Evolutionary conservation across 441 rosid species (phyloP).

Genomic region (Gossypium davidsonii): DNA sequence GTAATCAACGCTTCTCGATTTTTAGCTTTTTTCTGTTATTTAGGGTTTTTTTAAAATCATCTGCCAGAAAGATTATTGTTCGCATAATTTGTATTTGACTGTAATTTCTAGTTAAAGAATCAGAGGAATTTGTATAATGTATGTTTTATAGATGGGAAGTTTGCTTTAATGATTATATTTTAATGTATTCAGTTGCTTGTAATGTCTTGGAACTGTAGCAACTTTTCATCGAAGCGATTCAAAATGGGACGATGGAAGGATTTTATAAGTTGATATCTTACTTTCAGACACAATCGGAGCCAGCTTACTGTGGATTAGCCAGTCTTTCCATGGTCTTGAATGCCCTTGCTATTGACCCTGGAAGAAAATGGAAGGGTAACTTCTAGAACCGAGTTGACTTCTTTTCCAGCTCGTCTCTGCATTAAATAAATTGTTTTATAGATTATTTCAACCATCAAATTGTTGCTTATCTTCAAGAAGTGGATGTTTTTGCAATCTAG

Average conservation of each 20-base stretch:
- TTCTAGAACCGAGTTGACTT: not conserved
- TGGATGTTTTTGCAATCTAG: not conserved
- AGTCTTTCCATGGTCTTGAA: slow-evolving; percentile 67
- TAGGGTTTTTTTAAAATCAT: not conserved
- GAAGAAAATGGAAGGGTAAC: slow-evolving; percentile 60
- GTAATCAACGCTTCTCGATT: slow-evolving; percentile 18
- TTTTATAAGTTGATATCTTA: slow-evolving; percentile 53
- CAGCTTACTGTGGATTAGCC: slow-evolving; percentile 69
- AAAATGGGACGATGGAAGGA: slow-evolving; percentile 69
- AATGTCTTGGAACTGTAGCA: slow-evolving; percentile 37
- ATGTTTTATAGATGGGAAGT: not conserved
- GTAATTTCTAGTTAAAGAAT: not conserved
- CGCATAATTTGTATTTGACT: not conserved
- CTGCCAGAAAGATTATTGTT: not conserved
- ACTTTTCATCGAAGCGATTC: slow-evolving; percentile 70
- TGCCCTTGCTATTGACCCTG: slow-evolving; percentile 61
- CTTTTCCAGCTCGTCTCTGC: not conserved
- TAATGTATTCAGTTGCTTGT: not conserved
- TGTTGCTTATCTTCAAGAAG: not conserved
- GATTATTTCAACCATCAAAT: not conserved
- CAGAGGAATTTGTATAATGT: not conserved
- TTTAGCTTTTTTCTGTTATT: not conserved
- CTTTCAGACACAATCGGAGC: slow-evolving; percentile 71
- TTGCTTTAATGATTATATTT: not conserved
- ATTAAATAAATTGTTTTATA: not conserved